Evolutionary conservation across 2,329 filamentous ascomycete genomes (phyloP), one percentile per base, ranked within the genome.

Genomic region (Epichloe bromicola): DNA sequence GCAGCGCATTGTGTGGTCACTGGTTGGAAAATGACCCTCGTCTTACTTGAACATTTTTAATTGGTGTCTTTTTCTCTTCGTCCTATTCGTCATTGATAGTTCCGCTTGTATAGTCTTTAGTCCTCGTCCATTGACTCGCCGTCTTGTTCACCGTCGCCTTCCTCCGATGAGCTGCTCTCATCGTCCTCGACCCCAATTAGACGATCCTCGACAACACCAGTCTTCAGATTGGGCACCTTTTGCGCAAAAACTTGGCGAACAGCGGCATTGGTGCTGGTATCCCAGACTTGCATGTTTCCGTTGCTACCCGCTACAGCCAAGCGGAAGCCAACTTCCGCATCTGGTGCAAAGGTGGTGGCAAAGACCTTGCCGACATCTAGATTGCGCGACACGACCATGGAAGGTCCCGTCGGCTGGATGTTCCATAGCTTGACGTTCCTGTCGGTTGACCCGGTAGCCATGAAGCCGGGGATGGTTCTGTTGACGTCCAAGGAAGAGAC

Each of bases 341-440:
- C 93, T 1, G 93, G 91, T 4, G 86, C 93, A 66, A 97, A 98
- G 6, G 78, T 79, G 2, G 90, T 86, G 11, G 88, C 88, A 69
- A 98, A 98, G 38, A 98, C 86, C 70, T 91, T 94, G 54, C 93
- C 93, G 17, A 98, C 87, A 50, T 94, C 93, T 44, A 97, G 73
- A 66, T 97, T 91, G 58, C 93, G 83, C 26, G 87, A 86, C 5
- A 94, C 87, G 1, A 98, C 88, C 80, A 98, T 86, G 54, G 82
- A 86, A 1, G 93, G 93, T 2, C 88, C 89, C 40, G 79, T 79
- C 12, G 84, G 68, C 59, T 85, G 79, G 52, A 96, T 82, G 69
- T 95, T 95, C 93, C 93, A 98, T 52, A 98, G 75, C 75, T 98
- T 98, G 60, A 97, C 89, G 5, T 85, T 87, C 73, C 88, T 91